Conservation (phyloP, 192 early-diverging fungal species). For the Ambispora gerdemannii region DNA sequence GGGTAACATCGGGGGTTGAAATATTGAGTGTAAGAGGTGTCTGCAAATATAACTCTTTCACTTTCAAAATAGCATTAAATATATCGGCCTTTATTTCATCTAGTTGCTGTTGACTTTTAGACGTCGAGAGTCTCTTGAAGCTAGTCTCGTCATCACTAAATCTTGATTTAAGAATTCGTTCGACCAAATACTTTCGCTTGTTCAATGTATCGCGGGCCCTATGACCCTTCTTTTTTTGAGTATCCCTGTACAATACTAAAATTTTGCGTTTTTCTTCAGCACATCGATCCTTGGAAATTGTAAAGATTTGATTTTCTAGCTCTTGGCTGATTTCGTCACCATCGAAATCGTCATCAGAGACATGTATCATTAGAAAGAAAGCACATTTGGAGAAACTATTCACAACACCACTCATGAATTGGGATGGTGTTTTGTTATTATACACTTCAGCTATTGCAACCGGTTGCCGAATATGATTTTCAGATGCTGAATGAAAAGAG, state of each 20-base stretch:
- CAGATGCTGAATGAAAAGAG: background rate
- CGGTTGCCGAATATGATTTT: background rate
- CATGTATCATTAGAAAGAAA: background rate
- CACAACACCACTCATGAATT: background rate
- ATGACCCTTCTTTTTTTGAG: background rate
- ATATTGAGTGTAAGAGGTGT: background rate
- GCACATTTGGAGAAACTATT: background rate
- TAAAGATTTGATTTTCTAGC: background rate
- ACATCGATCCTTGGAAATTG: background rate
- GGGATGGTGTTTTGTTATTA: background rate
- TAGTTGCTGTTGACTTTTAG: too few relatives aligned
- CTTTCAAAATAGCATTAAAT: background rate
- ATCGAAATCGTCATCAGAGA: background rate
- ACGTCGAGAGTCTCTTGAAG: too few relatives aligned
- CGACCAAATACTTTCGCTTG: background rate
- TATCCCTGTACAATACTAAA: background rate
- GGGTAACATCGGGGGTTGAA: background rate
- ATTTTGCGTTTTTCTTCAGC: background rate
- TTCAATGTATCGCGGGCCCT: background rate
- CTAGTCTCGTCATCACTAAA: too few relatives aligned
- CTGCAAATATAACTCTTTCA: background rate
- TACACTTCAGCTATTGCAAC: background rate
- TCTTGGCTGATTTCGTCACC: background rate
- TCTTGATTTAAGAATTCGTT: background rate
- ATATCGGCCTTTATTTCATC: too few relatives aligned